phyloP scores from a whole-genome alignment of 495 filamentous ascomycete species.

The Tuber magnatum region DNA sequence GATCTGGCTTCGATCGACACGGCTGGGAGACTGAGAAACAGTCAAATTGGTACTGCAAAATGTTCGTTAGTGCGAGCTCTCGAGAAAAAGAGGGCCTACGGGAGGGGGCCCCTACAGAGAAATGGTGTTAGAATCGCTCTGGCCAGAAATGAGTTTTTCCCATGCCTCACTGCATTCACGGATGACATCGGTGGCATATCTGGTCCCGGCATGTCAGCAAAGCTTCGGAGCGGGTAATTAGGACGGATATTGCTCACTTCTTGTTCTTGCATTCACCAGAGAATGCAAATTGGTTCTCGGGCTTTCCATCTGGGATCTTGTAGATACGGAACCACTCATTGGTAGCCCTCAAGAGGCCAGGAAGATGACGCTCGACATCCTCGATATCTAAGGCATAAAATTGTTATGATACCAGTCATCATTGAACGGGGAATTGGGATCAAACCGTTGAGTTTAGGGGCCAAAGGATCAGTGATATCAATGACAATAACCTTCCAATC shows the following conservation, averaged over 20 bases:
- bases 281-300: conserved; percentile 99
- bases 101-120: conserved; percentile 61
- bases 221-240: neutral
- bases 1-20: conserved; percentile 57
- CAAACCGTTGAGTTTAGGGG: conserved; percentile 72
- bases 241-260: conserved; percentile 50
- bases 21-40: conserved; percentile 60
- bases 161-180: conserved; percentile 94
- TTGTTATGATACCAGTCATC: conserved; percentile 1
- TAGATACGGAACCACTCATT: conserved; percentile 99
- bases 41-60: conserved; percentile 65
- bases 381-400: conserved; percentile 63
- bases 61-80: conserved; percentile 39
- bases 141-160: conserved; percentile 90
- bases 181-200: conserved; percentile 85
- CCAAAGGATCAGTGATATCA: conserved; percentile 94
- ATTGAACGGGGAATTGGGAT: neutral
- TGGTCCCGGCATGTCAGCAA: conserved; percentile 10
- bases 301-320: conserved; percentile 99
- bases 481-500: conserved; percentile 99
- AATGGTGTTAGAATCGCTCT: conserved; percentile 66
- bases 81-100: neutral
- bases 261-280: conserved; percentile 99
- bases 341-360: conserved; percentile 89
- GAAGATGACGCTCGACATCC: conserved; percentile 97